A percentile compares a stretch with the other conserved stretches of the same genome.
Conservation (phyloP, 805 yeast species). For the Isabelozyma pseudorhagii region DNA sequence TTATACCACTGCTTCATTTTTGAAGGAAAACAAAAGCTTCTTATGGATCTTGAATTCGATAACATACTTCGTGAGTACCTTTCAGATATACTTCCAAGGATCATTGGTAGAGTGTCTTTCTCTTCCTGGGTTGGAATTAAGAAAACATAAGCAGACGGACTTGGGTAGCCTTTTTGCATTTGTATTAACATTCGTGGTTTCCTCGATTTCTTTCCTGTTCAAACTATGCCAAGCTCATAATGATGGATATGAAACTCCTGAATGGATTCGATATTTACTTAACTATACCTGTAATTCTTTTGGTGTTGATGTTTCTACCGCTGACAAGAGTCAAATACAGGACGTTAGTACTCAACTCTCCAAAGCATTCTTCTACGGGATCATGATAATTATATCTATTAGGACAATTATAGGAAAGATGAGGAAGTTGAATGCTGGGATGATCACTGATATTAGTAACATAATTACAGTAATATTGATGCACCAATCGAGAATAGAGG, state of each 20-base stretch:
- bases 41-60: slow-evolving; percentile 49
- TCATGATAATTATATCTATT: slow-evolving; percentile 25
- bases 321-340: slow-evolving; percentile 17
- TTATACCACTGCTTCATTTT: slow-evolving; percentile 36
- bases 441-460: slow-evolving; percentile 32
- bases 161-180: slow-evolving; percentile 38
- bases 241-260: slow-evolving; percentile 55
- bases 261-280: slow-evolving; percentile 20
- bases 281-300: slow-evolving; percentile 27
- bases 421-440: slow-evolving; percentile 19
- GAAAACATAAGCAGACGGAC: slow-evolving; percentile 5
- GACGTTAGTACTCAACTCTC: slow-evolving; percentile 23
- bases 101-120: slow-evolving; percentile 16
- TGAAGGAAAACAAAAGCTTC: slow-evolving; percentile 28
- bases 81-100: slow-evolving; percentile 22
- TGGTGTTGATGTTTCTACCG: slow-evolving; percentile 19
- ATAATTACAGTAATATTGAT: slow-evolving; percentile 43
- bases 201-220: slow-evolving; percentile 47
- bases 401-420: slow-evolving; percentile 26
- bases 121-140: slow-evolving; percentile 3
- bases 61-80: slow-evolving; percentile 30
- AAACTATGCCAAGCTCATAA: slow-evolving; percentile 51
- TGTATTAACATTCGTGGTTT: slow-evolving; percentile 43
- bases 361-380: slow-evolving; percentile 17
- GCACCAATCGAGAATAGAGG: slow-evolving; percentile 52